Percentiles rank a stretch among this genome's conserved stretches.
These are phyloP conservation scores for Kentomonas sorsogonicus DNA, from an alignment of 208 protist species.

Conservation along the genomic window DNA sequence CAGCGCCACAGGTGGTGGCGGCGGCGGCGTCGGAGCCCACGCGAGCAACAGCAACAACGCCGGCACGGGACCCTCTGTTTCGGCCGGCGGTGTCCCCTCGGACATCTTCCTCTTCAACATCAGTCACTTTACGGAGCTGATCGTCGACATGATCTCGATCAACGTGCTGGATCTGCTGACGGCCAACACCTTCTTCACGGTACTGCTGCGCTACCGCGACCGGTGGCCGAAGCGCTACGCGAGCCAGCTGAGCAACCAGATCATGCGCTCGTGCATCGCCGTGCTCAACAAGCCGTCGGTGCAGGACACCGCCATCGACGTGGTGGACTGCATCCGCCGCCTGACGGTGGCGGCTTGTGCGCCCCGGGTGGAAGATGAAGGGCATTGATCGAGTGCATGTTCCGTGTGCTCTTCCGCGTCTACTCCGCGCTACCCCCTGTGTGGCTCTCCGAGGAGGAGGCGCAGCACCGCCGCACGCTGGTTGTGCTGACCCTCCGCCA, in stretches of 20 bases:
- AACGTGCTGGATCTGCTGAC: constrained; percentile 69
- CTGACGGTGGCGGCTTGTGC: constrained; percentile 41
- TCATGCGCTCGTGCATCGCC: constrained; percentile 66
- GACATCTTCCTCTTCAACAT: constrained; percentile 81
- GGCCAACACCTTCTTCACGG: constrained; percentile 50
- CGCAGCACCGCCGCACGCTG: constrained; percentile 30
- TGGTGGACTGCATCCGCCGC: constrained; percentile 59
- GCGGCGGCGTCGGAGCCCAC: too few species aligned
- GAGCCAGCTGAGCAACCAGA: constrained; percentile 62
- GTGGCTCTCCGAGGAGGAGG: constrained; percentile 52
- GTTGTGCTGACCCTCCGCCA: constrained; percentile 57
- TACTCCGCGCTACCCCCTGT: constrained; percentile 52
- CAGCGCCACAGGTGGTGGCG: too few species aligned
- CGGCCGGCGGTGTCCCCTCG: too few species aligned
- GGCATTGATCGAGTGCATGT: constrained; percentile 62
- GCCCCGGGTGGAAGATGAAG: constrained; percentile 59
- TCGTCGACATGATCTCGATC: constrained; percentile 78
- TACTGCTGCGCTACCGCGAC: constrained; percentile 39
- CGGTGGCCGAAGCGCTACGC: constrained; percentile 52
- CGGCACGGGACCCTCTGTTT: too few species aligned
- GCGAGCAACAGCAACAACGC: too few species aligned
- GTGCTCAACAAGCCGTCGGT: constrained; percentile 61
- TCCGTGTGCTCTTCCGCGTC: constrained; percentile 62
- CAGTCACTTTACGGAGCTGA: constrained; percentile 63
- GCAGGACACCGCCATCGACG: constrained; percentile 38